Conservation (phyloP, 2,329 filamentous ascomycete genomes). For the Aspergillus fischeri region DNA sequence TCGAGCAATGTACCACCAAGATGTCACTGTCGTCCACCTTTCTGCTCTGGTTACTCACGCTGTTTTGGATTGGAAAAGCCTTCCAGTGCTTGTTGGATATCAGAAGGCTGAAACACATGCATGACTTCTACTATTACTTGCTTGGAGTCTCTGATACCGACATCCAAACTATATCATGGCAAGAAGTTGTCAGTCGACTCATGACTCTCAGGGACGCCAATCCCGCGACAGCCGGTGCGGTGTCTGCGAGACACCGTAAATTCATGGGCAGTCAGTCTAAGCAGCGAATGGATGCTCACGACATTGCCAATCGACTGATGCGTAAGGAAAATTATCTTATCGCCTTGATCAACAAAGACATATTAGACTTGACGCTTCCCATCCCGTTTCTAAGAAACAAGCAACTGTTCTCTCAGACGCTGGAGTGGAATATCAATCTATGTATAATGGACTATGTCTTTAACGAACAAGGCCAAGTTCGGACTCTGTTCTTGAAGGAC, state of each 20-base stretch:
- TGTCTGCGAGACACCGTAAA: conserved; percentile 56
- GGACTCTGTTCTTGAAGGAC: conserved; percentile 78
- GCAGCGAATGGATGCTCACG: conserved; percentile 89
- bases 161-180: conserved; percentile 93
- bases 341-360: conserved; percentile 94
- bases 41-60: conserved; percentile 75
- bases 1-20: conserved; percentile 68
- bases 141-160: conserved; percentile 79
- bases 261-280: conserved; percentile 81
- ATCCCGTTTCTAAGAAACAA: conserved; percentile 76
- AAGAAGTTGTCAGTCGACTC: conserved; percentile 78
- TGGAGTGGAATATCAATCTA: conserved; percentile 89
- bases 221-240: conserved; percentile 67
- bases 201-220: conserved; percentile 83
- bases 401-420: conserved; percentile 80
- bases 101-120: conserved; percentile 68
- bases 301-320: conserved; percentile 96
- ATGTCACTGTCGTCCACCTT: conserved; percentile 76
- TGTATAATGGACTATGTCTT: conserved; percentile 94
- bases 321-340: conserved; percentile 95
- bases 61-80: conserved; percentile 79
- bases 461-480: conserved; percentile 80
- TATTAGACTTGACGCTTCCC: conserved; percentile 80
- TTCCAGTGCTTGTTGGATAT: conserved; percentile 71
- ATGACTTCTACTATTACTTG: conserved; percentile 79